Conservation (phyloP, 164 flowering plant species). For the Kingdonia uniflora region DNA sequence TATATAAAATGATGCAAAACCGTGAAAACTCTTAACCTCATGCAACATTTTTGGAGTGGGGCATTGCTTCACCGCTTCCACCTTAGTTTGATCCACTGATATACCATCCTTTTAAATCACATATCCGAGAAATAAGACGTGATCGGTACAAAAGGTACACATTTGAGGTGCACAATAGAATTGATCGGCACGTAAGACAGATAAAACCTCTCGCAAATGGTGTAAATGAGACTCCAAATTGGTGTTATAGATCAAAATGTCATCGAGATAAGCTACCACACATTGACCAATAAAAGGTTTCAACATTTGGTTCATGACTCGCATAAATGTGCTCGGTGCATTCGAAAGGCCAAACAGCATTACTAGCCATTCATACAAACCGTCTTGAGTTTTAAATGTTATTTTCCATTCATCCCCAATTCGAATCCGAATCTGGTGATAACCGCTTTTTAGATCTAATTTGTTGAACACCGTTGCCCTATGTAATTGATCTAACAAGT, state of each 20-base stretch:
- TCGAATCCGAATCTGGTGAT: too few species aligned
- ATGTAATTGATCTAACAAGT: too few species aligned
- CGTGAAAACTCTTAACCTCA: not conserved
- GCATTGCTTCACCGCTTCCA: not conserved
- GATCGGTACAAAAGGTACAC: not conserved
- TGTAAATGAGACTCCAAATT: not conserved
- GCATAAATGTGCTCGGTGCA: slow-evolving; percentile 1
- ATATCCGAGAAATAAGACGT: not conserved
- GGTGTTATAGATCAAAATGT: not conserved
- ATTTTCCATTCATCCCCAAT: too few species aligned
- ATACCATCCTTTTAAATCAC: not conserved
- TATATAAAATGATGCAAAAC: not conserved
- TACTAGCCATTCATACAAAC: too few species aligned
- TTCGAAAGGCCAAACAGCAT: slow-evolving; percentile 5
- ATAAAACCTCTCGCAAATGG: not conserved
- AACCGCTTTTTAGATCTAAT: too few species aligned
- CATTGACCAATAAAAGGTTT: not conserved
- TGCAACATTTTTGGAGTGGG: not conserved
- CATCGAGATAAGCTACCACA: not conserved
- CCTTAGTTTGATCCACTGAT: not conserved
- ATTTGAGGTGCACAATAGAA: not conserved
- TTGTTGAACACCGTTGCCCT: too few species aligned
- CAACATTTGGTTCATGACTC: slow-evolving; percentile 4
- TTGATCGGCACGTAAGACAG: not conserved
- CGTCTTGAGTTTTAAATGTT: too few species aligned